Evolutionary conservation across 1,139 yeast species (phyloP), one percentile per base, ranked within the genome.

Genomic region (Protomyces macrosporus): DNA sequence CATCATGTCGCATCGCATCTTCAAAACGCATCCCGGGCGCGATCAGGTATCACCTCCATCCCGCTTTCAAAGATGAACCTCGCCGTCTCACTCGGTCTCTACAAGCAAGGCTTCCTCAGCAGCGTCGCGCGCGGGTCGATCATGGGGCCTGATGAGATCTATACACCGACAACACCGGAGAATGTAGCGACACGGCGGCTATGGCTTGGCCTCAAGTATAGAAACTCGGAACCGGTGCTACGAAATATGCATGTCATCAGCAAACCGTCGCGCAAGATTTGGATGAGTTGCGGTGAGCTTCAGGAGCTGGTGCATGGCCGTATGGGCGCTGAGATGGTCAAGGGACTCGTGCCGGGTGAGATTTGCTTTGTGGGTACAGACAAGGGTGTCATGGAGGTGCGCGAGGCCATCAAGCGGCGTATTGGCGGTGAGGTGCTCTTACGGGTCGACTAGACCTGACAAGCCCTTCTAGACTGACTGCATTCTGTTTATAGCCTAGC

Each of bases 151-250:
- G 98, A 95, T 74, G 72, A 71, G 42, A 76, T 73, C 12, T 87
- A 88, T 16, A 84, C 84, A 0, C 96, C 90, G 45, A 90, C 88
- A 36, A 90, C 98, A 0, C 90, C 87, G 52, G 96, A 89, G 73
- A 91, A 93, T 72, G 84, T 93, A 54, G 77, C 96, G 16, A 83
- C 95, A 0, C 84, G 98, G 72, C 82, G 96, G 70, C 81, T 93
- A 66, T 93, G 98, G 99, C 76, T 93, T 30, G 95, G 91, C 1
- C 79, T 93, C 72, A 93, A 93, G 73, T 93, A 95, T 75, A 84
- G 95, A 72, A 84, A 89, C 69, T 85, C 87, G 72, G 79, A 80
- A 68, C 86, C 97, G 0, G 96, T 93, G 10, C 79, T 93, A 68
- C 81, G 85, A 68, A 81, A 84, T 65, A 83, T 91, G 72, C 81